A percentile compares a stretch with the other conserved stretches of the same genome.
Conservation (phyloP, 202 grass and related monocot genomes). For the Dendrocalamus latiflorus region DNA sequence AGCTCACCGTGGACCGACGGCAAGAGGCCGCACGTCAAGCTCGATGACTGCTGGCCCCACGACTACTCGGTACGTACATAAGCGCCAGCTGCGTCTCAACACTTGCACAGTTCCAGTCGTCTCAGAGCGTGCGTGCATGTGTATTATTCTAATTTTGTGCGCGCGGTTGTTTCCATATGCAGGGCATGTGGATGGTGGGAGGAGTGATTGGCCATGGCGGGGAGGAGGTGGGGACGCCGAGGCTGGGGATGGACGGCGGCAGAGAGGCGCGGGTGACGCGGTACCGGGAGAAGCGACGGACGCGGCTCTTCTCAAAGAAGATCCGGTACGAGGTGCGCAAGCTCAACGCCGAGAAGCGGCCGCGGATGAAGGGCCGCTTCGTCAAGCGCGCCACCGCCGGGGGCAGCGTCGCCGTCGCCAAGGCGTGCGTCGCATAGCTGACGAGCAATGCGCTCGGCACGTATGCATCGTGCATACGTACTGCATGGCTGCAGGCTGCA, state of each 20-base stretch:
- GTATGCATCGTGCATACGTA: neutral
- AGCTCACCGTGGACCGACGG: conserved; percentile 73
- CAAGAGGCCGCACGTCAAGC: conserved; percentile 49
- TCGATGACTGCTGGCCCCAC: conserved; percentile 53
- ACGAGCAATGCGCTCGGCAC: neutral
- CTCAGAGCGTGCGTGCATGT: neutral
- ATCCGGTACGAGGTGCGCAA: conserved; percentile 97
- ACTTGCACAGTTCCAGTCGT: neutral
- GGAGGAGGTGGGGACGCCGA: conserved; percentile 9
- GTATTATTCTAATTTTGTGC: neutral
- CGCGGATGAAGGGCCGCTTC: conserved; percentile 96
- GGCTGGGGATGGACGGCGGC: conserved; percentile 29
- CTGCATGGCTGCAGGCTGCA: neutral
- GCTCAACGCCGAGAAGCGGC: conserved; percentile 95
- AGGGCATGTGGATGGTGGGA: conserved; percentile 47
- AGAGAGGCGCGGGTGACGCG: conserved; percentile 82
- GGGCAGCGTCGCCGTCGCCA: conserved; percentile 7
- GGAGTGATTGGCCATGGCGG: conserved; percentile 7
- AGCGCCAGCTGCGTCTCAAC: neutral
- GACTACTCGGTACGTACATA: conserved; percentile 46
- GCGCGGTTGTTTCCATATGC: neutral
- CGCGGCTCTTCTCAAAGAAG: conserved; percentile 88
- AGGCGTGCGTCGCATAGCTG: conserved; percentile 19
- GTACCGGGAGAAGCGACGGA: conserved; percentile 89
- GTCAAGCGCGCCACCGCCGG: conserved; percentile 51